Evolutionary conservation across 78 protist genomes (phyloP), one percentile per base, ranked within the genome.

Genomic region (Dictyostelium brefeldianum): DNA sequence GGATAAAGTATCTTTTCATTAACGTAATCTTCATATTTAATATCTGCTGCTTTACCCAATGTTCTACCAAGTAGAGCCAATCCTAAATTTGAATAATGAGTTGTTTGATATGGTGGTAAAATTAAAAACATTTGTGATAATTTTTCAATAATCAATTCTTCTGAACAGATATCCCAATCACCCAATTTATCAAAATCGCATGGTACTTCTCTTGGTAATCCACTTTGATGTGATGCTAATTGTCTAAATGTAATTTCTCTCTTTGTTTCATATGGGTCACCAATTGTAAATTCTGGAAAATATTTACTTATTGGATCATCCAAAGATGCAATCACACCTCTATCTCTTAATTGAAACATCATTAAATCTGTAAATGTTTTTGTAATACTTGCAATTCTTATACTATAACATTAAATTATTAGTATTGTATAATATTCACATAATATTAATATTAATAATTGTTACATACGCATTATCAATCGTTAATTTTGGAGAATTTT

Each of bases 301-400:
- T 78, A 73, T 8, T 89, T 56, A 9, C 41, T 25, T 8, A 89
- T 20, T 74, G 50, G 53, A 41, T 89, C 94, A 70, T 89, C 94
- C 6, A 89, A 41, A 18, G 77, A 73, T 4, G 2, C 51, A 25
- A 89, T 46, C 0, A 48, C 27, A 9, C 81, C 87, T 31, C 43
- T 74, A 50, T 89, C 94, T 73, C 94, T 69, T 43, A 89, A 27
- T 73, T 80, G 89, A 22, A 65, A 89, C 94, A 89, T 89, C 94
- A 89, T 89, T 27, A 78, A 25, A 89, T 89, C 94, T 5, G 94
- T 89, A 57, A 89, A 89, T 48, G 80, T 71, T 36, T 89, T 89
- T 4, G 85, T 89, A n/a, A 89, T 57, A 48, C 78, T 56, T 25
- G 94, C 94, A 56, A 89, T 36, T 75, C 85, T 59, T 17, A 89